A percentile compares a stretch with the other conserved stretches of the same genome.
phyloP scores from a whole-genome alignment of 768 basidiomycete genomes.

The Lentinula guzmanii region DNA sequence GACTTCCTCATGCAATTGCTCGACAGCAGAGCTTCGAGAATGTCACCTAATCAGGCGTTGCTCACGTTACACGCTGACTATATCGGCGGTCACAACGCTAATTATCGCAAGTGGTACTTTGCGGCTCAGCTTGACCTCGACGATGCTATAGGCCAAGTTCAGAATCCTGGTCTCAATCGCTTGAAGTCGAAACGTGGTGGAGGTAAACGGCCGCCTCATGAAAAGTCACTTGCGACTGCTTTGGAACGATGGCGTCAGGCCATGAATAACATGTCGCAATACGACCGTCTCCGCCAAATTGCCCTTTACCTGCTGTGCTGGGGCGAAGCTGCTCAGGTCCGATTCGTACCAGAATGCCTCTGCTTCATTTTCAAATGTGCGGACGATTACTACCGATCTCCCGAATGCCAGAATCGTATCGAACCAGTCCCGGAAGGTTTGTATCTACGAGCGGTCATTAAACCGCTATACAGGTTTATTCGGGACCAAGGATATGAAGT shows the following conservation, averaged over 20 bases:
- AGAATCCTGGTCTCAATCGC: constrained; percentile 86
- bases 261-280: constrained; percentile 98
- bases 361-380: constrained; percentile 99
- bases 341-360: constrained; percentile 93
- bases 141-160: constrained; percentile 88
- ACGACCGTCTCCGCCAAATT: constrained; percentile 94
- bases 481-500: constrained; percentile 98
- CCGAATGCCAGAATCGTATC: constrained; percentile 92
- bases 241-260: constrained; percentile 93
- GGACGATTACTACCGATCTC: constrained; percentile 97
- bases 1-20: constrained; percentile 98
- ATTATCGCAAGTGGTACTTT: constrained; percentile 99
- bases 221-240: constrained; percentile 71
- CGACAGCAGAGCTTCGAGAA: constrained; percentile 93
- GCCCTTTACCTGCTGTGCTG: constrained; percentile 93
- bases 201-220: constrained; percentile 45
- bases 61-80: constrained; percentile 97
- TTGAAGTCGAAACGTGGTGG: constrained; percentile 63
- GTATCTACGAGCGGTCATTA: constrained; percentile 87
- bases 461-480: constrained; percentile 94
- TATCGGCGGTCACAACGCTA: constrained; percentile 96
- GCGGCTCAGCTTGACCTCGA: constrained; percentile 98
- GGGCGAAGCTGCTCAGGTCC: constrained; percentile 97
- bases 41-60: constrained; percentile 94
- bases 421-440: constrained; percentile 93